phyloP scores from a whole-genome alignment of 139 green algal species.

The Diplosphaera chodatii region DNA sequence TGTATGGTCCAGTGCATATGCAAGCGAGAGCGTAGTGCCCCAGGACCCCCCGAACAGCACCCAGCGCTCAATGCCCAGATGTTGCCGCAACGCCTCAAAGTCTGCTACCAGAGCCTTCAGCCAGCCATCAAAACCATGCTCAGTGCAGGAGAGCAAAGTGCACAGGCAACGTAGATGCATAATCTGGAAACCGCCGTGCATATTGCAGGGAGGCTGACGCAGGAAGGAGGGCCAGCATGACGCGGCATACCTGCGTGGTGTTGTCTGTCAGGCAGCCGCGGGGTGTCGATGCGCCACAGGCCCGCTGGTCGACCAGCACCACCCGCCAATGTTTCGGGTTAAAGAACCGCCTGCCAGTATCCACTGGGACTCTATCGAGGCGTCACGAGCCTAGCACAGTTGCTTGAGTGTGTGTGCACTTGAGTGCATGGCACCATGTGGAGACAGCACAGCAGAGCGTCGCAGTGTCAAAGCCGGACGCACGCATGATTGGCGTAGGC shows the following conservation, averaged over 20 bases:
- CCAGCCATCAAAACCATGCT: too few species aligned
- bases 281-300: slow-evolving; percentile 48
- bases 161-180: too few species aligned
- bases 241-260: slow-evolving; percentile 30
- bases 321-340: slow-evolving; percentile 49
- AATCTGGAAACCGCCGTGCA: too few species aligned
- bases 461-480: background rate
- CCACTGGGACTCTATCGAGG: too few species aligned
- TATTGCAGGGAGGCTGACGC: too few species aligned
- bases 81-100: slow-evolving; percentile 42
- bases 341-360: slow-evolving; percentile 57
- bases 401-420: too few species aligned
- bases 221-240: too few species aligned
- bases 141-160: too few species aligned
- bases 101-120: slow-evolving; percentile 44
- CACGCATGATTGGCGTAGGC: slow-evolving; percentile 55
- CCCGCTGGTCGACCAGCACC: slow-evolving; percentile 66
- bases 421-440: too few species aligned
- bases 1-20: slow-evolving; percentile 49
- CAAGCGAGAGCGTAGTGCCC: slow-evolving; percentile 53
- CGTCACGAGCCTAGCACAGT: too few species aligned
- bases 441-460: too few species aligned
- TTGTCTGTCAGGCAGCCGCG: slow-evolving; percentile 49
- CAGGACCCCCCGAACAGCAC: slow-evolving; percentile 68
- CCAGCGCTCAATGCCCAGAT: slow-evolving; percentile 38